Base-by-base conservation (phyloP, 805 yeast species). In the Teunomyces stri region DNA sequence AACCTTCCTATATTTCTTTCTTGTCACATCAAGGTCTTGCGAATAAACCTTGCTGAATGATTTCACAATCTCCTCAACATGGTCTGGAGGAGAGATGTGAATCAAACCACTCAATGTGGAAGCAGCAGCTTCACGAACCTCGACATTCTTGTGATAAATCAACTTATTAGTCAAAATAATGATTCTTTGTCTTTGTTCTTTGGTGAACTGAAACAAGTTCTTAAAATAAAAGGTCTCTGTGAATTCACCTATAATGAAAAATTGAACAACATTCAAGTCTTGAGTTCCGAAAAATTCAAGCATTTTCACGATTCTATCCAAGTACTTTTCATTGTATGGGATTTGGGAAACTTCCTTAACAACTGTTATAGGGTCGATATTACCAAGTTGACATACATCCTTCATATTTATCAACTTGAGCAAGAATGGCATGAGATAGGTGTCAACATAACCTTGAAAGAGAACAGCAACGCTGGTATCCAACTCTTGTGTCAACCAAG, bases 81-180 rank as follows among this genome's bases (percentile, higher is more conserved):
- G 78, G 29, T 61, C 76, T 50, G 74, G 81, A 41, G 76, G 80
- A 53, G 72, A 76, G 21, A 79, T 74, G 58, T 91, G 91, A 35
- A 92, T 78, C 50, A 94, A 79, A 4, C 92, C 89, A 0, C 96
- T 81, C n/a, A 92, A 73, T 2, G 89, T 85, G 1, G 72, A 69
- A 0, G 94, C 81, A 1, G 94, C 88, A 5, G 80, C 70, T 44
- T 82, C 86, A 48, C 98, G 72, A 3, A 92, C 87, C 48, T 88
- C 92, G 15, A 85, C 76, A 51, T 84, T 87, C 30, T 72, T 70
- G 57, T 82, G 86, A 51, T 77, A 79, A 46, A 89, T 65, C 53
- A 85, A 68, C 3, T 70, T 62, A 29, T 75, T 70, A 2, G 85
- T 79, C 44, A 80, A 71, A 1, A 70, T 66, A 20, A 88, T 70